phyloP scores from a whole-genome alignment of 768 basidiomycete species.

The Coprinopsis strossmayeri region DNA sequence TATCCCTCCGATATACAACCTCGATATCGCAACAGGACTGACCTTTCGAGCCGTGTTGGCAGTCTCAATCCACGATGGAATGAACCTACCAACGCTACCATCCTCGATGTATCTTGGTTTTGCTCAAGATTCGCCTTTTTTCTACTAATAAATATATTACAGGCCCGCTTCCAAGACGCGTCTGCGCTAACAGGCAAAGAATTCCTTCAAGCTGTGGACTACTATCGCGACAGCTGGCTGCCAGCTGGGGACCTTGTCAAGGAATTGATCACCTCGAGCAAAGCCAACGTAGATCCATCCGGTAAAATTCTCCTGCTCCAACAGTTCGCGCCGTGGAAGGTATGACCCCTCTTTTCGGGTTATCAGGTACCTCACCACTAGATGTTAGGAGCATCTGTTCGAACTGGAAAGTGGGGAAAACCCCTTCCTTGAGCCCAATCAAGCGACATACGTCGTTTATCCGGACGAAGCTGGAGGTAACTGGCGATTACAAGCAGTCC shows the following conservation, averaged over 20 bases:
- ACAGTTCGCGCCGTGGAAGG: conserved; percentile 86
- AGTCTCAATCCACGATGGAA: conserved; percentile 93
- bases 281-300: conserved; percentile 53
- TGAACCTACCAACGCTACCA: conserved; percentile 56
- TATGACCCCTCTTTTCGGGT: conserved; percentile 18
- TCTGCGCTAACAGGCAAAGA: conserved; percentile 81
- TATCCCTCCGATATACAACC: conserved; percentile 62
- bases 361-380: background rate
- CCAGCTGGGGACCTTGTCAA: conserved; percentile 81
- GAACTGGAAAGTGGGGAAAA: conserved; percentile 59
- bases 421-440: conserved; percentile 29
- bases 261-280: conserved; percentile 46
- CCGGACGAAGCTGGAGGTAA: conserved; percentile 69
- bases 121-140: background rate
- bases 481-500: conserved; percentile 94
- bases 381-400: conserved; percentile 72
- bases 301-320: conserved; percentile 80
- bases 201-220: conserved; percentile 72
- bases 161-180: conserved; percentile 75
- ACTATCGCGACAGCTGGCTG: conserved; percentile 86
- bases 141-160: conserved; percentile 8
- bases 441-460: conserved; percentile 83
- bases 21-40: conserved; percentile 72
- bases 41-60: conserved; percentile 79
- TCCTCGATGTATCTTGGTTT: conserved; percentile 58